Evolutionary conservation across 2,329 filamentous ascomycete genomes (phyloP), one percentile per base, ranked within the genome.

Genomic region (Phyllosticta citribraziliensis): DNA sequence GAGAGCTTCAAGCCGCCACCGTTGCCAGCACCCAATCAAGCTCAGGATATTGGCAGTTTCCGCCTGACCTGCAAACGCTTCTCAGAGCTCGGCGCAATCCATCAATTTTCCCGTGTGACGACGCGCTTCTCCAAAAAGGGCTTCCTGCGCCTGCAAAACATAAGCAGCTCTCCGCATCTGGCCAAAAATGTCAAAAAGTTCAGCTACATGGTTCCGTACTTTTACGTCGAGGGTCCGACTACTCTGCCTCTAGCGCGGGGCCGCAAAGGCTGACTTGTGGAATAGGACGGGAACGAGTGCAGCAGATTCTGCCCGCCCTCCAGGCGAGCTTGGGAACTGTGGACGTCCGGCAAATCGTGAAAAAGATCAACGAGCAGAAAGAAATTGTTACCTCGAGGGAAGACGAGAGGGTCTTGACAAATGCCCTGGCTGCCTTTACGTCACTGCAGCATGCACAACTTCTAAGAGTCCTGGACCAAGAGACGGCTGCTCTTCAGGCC

Each of bases 381-480:
- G 73, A 76, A 19, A 77, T 87, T 52, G 72, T 85, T 58, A 70
- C 75, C 47, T 76, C 75, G 2, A 71, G 77, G 56, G 75, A 80
- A 63, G 84, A 87, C 66, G 74, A 79, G 50, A 69, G 71, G 14
- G 75, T 82, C 19, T 72, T 87, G 35, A 80, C 77, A 62, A 77
- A 78, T 62, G 83, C 83, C 19, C 78, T 86, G 64, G 73, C 75
- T 35, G 79, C 80, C 1, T 88, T 88, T 67, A 80, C 78, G 1
- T 78, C 79, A 27, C 76, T 88, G 11, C 82, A 86, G 66, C 82
- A 87, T 67, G 79, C 88, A 57, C 84, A 87, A 63, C 79, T 88
- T 14, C 78, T 88, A 25, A 80, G 83, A 5, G 73, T 87, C 12
- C 81, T 84, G 64, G 84, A 87, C 63, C 75, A 80, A 63, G 77